Base-by-base conservation (phyloP, 1,139 yeast genomes). In the Insectozyma bohioensis region DNA sequence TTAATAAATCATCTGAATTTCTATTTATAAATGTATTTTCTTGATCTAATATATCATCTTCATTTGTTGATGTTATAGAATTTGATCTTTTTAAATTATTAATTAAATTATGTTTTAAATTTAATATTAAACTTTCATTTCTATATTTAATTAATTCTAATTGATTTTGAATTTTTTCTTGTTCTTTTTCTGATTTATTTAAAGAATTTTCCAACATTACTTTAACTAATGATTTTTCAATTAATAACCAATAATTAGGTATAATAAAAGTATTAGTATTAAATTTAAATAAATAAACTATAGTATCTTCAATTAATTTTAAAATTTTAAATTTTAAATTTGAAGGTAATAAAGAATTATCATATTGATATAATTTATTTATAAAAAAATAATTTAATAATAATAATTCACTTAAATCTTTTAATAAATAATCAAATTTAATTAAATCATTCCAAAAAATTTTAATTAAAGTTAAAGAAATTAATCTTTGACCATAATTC, bases 251-350 rank as follows among this genome's bases (percentile, higher is more conserved):
- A 37, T 67, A 71, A 33, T 70, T 72, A 0, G 96, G 95, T 24
- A 85, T 69, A n/a, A 88, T 78, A 47, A 88, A 87, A 4, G 81
- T 72, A 47, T 85, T 88, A 52, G 79, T 47, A 67, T 81, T 71
- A 47, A 62, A 58, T 46, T 69, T 68, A 61, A 84, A 86, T 13
- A 82, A 58, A 40, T 65, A 67, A 11, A 60, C 54, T 2, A 79
- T 63, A 9, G 56, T 52, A n/a, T 56, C 54, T 1, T 63, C 45
- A 5, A 68, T 56, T 30, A 53, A 50, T 1, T 34, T 34, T 5
- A 62, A 40, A 2, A 67, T 34, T 19, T 49, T 54, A 5, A 38
- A 45, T 30, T 51, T 56, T 12, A 67, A 35, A 9, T 23, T 11
- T 4, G 39, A 44, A 1, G 48, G 45, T 17, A 45, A 15, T 7